Evolutionary conservation across 768 basidiomycete species (phyloP), one percentile per base, ranked within the genome.

Genomic region (Tephrocybe sp.): DNA sequence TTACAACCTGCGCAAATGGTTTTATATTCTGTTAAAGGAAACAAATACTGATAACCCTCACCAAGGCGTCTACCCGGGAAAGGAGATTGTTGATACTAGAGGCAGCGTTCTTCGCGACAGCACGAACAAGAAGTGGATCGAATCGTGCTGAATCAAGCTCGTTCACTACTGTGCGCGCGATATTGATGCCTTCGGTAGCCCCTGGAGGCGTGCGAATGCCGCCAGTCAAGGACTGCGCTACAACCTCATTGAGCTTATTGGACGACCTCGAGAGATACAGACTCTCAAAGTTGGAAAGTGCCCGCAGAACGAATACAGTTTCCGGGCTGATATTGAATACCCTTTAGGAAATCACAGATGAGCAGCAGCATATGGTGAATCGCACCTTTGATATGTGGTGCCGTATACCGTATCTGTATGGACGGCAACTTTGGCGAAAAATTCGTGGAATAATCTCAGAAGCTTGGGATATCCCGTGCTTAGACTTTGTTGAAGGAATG

Each of bases 321-420:
- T 99, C 97, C 33, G 96, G 90, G 60, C 94, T 97, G 39, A 49
- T 26, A 26, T 26, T 7, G 7, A 4, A 49, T 26, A 12, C n/a
- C 35, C 35, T 36, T 36, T 13, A 53, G 26, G 39, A 51, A 49
- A 23, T 16, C 35, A 38, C 23, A 20, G 31, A 43, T 33, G 46
- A 38, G 51, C 33, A 48, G n/a, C 26, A 47, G 26, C 34, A 20
- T 10, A 43, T 48, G 14, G 12, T 33, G 45, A 20, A 22, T 44
- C 30, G 19, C 45, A 90, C 92, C 91, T 93, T 70, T 99, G 97
- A 44, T 88, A 79, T 0, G 81, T 76, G 46, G 85, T 82, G 0
- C 83, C 85, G 65, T 98, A 98, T 5, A 90, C 73, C 0, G 97
- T 98, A 62, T 98, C 96, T 1, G 97, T 97, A 63, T 98, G 91